Percentiles rank a stretch among this genome's conserved stretches.
These are phyloP conservation scores for Vigna radiata DNA, from an alignment of 306 rosid genomes.

Conservation along the genomic window DNA sequence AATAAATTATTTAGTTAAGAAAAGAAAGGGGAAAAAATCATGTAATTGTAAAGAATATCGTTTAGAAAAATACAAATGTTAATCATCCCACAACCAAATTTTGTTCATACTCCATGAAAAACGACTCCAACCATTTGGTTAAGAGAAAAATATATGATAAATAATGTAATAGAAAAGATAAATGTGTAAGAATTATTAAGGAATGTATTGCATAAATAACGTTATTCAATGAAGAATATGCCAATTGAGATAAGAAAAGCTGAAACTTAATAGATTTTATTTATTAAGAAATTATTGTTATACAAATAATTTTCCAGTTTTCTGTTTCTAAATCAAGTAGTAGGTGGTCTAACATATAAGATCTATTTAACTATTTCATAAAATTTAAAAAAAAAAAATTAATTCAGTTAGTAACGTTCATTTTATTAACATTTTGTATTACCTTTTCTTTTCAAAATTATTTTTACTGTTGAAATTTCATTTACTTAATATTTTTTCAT, in stretches of 20 bases:
- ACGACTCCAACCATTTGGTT: too few species aligned
- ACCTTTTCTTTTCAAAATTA: not conserved
- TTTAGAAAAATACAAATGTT: not conserved
- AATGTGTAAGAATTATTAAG: not conserved
- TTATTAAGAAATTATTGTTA: not conserved
- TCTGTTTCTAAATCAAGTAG: not conserved
- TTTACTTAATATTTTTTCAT: not conserved
- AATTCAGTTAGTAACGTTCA: not conserved
- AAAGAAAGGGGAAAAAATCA: too few species aligned
- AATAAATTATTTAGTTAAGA: too few species aligned
- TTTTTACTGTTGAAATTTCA: not conserved
- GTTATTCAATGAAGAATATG: not conserved
- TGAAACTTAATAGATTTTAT: not conserved
- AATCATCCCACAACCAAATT: not conserved
- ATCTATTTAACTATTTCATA: not conserved
- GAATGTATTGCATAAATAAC: not conserved
- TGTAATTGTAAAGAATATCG: too few species aligned
- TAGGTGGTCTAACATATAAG: not conserved
- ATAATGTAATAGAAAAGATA: not conserved
- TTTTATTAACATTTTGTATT: not conserved
- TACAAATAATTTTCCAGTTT: not conserved
- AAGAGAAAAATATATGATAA: not conserved
- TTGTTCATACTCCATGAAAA: not conserved
- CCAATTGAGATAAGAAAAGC: not conserved
- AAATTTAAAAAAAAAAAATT: not conserved